phyloP scores from a whole-genome alignment of 768 basidiomycete genomes.

The Boletus vermiculosoides region DNA sequence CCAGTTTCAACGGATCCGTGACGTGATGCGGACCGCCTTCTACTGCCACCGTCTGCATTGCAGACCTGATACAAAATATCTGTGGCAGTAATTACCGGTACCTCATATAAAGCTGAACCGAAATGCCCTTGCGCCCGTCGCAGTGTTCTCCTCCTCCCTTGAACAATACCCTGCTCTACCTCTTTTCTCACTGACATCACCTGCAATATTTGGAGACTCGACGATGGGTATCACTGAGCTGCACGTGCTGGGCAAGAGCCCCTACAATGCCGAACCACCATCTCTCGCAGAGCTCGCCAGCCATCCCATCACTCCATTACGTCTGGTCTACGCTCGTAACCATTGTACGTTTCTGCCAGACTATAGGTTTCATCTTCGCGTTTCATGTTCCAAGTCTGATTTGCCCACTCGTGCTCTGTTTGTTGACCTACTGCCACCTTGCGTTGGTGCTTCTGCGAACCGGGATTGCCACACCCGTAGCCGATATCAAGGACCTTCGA shows the following conservation, averaged over 20 bases:
- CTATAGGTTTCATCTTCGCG: neutral
- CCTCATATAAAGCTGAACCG: conserved; percentile 5
- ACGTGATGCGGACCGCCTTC: neutral
- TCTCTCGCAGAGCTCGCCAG: conserved; percentile 52
- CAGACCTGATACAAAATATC: neutral
- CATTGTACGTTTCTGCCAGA: conserved; percentile 54
- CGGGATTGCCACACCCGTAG: conserved; percentile 11
- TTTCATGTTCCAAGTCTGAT: conserved; percentile 1
- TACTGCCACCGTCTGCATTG: neutral
- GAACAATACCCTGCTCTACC: no score
- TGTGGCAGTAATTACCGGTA: neutral
- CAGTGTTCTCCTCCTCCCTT: neutral
- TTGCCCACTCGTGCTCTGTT: neutral
- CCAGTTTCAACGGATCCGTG: neutral
- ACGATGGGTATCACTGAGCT: conserved; percentile 24
- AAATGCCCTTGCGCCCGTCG: neutral
- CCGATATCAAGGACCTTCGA: conserved; percentile 26
- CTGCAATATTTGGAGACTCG: neutral
- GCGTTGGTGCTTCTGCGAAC: neutral
- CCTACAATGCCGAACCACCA: conserved; percentile 71
- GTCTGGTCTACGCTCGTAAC: conserved; percentile 69
- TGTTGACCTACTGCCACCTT: neutral
- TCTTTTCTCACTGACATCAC: neutral
- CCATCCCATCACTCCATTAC: conserved; percentile 53
- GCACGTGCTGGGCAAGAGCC: conserved; percentile 34